phyloP scores from a whole-genome alignment of 176 grass and related monocot species.

The Raddia guianensis region DNA sequence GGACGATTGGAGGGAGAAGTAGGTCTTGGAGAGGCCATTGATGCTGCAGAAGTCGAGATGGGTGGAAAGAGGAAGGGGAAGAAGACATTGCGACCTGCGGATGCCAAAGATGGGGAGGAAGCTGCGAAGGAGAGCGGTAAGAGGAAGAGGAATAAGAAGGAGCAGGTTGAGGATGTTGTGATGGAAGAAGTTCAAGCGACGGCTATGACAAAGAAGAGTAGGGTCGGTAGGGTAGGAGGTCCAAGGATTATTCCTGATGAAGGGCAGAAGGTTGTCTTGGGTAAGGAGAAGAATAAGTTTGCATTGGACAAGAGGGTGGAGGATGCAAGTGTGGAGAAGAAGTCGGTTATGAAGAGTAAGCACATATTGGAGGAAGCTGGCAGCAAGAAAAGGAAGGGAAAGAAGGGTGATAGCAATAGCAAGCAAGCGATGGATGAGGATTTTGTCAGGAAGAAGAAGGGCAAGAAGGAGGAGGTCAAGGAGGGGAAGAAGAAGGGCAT shows the following conservation, averaged over 20 bases:
- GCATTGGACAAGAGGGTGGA: constrained; percentile 33
- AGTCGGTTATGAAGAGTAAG: constrained; percentile 39
- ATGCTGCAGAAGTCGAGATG: constrained; percentile 26
- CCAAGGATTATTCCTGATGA: constrained; percentile 10
- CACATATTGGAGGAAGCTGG: constrained; percentile 16
- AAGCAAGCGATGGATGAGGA: background rate
- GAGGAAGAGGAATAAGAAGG: constrained; percentile 52
- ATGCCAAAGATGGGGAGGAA: background rate
- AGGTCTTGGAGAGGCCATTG: constrained; percentile 34
- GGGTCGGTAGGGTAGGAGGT: constrained; percentile 8
- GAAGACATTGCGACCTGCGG: constrained; percentile 1
- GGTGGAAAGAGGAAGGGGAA: constrained; percentile 5
- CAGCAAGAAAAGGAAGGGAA: constrained; percentile 35
- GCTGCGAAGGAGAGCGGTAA: constrained; percentile 23
- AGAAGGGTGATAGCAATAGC: background rate
- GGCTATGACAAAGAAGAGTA: constrained; percentile 42
- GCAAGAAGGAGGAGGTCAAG: constrained; percentile 18
- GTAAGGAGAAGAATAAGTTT: constrained; percentile 33
- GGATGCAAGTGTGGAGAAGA: constrained; percentile 3
- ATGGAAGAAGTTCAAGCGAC: constrained; percentile 33
- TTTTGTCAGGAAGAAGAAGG: constrained; percentile 28
- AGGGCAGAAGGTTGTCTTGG: constrained; percentile 15
- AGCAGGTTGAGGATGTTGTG: constrained; percentile 21
- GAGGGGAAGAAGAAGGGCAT: constrained; percentile 38
- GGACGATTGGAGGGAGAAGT: constrained; percentile 18